phyloP scores from a whole-genome alignment of 2,329 filamentous ascomycete genomes.

The Leptodontidium sp. region DNA sequence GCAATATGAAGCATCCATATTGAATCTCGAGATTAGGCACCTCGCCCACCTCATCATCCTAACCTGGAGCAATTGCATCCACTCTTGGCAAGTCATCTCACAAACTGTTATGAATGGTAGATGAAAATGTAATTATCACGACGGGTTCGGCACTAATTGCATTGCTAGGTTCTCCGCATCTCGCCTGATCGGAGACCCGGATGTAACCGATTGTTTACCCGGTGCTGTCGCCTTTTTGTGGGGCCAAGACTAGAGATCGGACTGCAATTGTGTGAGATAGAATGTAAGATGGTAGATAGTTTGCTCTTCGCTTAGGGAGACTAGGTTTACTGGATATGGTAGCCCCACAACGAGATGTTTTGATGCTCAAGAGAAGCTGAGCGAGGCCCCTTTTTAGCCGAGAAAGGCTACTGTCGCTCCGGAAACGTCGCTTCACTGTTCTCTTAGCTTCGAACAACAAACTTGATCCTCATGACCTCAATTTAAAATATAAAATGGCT shows the following conservation, averaged over 20 bases:
- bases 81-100: neutral
- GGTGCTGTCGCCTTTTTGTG: no score
- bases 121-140: neutral
- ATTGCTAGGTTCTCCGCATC: conserved; percentile 3
- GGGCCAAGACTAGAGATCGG: neutral
- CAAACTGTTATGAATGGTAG: neutral
- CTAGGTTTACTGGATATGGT: no score
- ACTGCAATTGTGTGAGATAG: neutral
- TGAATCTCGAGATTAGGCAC: neutral
- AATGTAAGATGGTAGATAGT: no score
- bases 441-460: no score
- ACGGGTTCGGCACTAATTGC: neutral
- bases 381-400: no score
- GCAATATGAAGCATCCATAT: conserved; percentile 3
- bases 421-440: no score
- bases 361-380: no score
- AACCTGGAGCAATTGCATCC: neutral
- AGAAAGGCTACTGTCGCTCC: no score
- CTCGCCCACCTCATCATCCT: neutral
- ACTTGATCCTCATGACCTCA: no score
- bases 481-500: no score
- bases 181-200: neutral
- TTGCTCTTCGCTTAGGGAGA: no score
- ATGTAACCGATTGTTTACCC: conserved; percentile 1
- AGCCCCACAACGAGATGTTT: no score